Evolutionary conservation across 1,284 basidiomycete genomes (phyloP), one percentile per base, ranked within the genome.

Genomic region (Limonomyces culmigenus): DNA sequence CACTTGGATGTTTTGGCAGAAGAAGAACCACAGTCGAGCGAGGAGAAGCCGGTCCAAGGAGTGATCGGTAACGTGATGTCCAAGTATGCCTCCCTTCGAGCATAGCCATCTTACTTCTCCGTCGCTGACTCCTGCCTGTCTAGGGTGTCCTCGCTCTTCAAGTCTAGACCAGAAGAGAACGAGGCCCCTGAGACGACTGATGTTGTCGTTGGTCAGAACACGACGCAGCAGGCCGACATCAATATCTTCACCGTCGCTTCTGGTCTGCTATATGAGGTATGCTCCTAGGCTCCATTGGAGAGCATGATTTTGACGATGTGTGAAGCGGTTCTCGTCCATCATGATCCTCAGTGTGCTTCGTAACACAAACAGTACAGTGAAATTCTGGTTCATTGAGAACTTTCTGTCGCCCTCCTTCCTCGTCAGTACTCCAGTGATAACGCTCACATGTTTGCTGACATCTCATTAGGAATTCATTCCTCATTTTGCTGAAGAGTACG

Each of bases 311-410:
- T 42, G 1, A 48, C 14, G 34, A 29, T 19, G 25, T 35, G 41
- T 35, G 16, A 44, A 93, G 87, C 79, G 93, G 12, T 97, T 98
- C 59, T 91, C 80, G 0, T 91, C 87, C 18, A 95, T 98, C 59
- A 98, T 98, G 93, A 87, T 96, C 41, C 65, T 97, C 27, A 92
- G 86, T 46, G 95, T 98, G 17, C 66, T 98, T 46, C 75, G 78
- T 38, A 92, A 98, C 51, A 98, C 93, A 3, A 73, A 89, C 21
- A 83, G 77, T 47, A 79, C 72, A 17, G 91, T 97, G 55, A 98
- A 98, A 54, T 98, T 98, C 58, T 98, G 93, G 93, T 97, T 98
- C 57, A 97, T 98, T 45, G 87, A 96, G 51, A 98, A 98, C 59
- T 98, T 97, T 70, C 67, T 98, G 16, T 97, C 93, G 0, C 93